phyloP scores from a whole-genome alignment of 768 basidiomycete genomes.

The Kwoniella bestiolae region DNA sequence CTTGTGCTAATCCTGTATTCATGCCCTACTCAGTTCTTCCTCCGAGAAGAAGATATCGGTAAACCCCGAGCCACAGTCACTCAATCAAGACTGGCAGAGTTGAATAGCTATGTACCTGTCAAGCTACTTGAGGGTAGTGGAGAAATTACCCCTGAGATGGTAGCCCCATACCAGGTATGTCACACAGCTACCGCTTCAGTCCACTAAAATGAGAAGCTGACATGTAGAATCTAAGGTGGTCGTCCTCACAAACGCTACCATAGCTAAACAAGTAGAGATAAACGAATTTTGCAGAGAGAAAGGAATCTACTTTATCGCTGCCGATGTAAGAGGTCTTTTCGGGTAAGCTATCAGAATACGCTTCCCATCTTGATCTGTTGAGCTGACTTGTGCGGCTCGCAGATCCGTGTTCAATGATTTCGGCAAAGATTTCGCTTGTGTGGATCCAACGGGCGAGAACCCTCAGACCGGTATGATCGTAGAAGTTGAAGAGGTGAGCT shows the following conservation, averaged over 20 bases:
- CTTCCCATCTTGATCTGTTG: neutral
- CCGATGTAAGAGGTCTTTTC: conserved; percentile 91
- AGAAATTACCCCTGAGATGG: conserved; percentile 77
- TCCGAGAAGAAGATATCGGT: conserved; percentile 83
- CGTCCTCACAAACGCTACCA: conserved; percentile 77
- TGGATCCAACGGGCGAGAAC: conserved; percentile 97
- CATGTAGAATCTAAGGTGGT: conserved; percentile 68
- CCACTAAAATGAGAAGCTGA: neutral
- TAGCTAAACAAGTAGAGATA: conserved; percentile 86
- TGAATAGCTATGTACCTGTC: conserved; percentile 95
- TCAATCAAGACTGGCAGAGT: conserved; percentile 83
- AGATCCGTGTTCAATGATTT: conserved; percentile 97
- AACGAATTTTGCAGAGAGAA: conserved; percentile 92
- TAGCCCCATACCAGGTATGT: conserved; percentile 85
- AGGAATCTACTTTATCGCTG: conserved; percentile 85
- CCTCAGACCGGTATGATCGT: conserved; percentile 94
- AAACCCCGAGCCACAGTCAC: conserved; percentile 84
- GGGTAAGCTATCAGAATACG: conserved; percentile 64
- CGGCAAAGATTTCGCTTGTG: conserved; percentile 88
- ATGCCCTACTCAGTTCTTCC: conserved; percentile 83
- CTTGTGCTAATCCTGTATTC: neutral
- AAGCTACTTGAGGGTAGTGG: conserved; percentile 76
- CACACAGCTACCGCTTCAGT: neutral
- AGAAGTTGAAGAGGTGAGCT: conserved; percentile 77
- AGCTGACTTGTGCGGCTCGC: conserved; percentile 14